Evolutionary conservation across 768 basidiomycete genomes (phyloP), one percentile per base, ranked within the genome.

Genomic region (Artomyces pyxidatus): DNA sequence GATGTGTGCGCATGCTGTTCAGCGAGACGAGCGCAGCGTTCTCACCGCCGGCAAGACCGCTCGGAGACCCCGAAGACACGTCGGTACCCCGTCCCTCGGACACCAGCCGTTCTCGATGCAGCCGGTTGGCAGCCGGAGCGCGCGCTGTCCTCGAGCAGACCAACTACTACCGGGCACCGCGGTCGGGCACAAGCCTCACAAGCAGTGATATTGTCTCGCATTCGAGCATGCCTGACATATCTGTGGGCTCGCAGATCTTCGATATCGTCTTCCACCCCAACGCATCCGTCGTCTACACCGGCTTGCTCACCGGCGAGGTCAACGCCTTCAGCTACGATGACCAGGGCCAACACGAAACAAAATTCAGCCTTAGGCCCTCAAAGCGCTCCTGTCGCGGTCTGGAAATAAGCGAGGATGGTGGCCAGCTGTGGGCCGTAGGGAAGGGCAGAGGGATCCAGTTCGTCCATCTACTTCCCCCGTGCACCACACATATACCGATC

Each of bases 211-310:
- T n/a, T n/a, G n/a, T n/a, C n/a, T n/a, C n/a, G n/a, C n/a, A n/a
- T n/a, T n/a, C n/a, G 23, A 21, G 6, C 27, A 77, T 78, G 75
- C 73, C 79, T 25, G 72, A 88, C 68, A 83, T 92, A 43, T 71
- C 74, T 19, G 74, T 85, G 39, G 80, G 80, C 42, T 77, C 80
- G 7, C 88, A 95, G 65, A 79, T 93, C 25, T 96, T 95, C 66
- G 94, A 95, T 69, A 70, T 96, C 37, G 78, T 75, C 2, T 97
- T 96, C 60, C 91, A 95, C 59, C 92, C 94, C 0, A 72, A 71
- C 4, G 60, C 76, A 42, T 68, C 81, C 1, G 72, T 80, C n/a
- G 78, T 93, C 3, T 93, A 86, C 64, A 72, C 79, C 0, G 86
- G 79, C 4, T 79, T 95, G 2, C 70, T 97, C 14, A 85, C 87